Evolutionary conservation across 202 grass and related monocot genomes (phyloP), one percentile per base, ranked within the genome.

Genomic region (Cymbopogon flexuosus): DNA sequence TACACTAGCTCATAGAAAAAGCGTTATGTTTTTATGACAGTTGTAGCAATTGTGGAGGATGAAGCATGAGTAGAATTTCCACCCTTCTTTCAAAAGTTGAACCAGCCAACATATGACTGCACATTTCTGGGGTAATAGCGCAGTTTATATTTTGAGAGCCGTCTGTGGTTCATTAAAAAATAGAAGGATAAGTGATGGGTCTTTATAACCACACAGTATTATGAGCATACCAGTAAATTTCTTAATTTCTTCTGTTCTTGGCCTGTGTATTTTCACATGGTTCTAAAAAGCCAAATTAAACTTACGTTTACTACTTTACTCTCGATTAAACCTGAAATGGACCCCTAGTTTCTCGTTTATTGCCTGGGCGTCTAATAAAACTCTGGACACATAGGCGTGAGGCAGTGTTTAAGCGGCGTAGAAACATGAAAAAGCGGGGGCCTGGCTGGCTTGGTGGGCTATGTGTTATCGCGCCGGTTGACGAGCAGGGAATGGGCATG

Each of bases 11-110:
- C 33, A 74, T 54, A 42, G 21, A 63, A 49, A 47, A 49, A 31
- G 46, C 15, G 14, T 11, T 54, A 60, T 72, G 13, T 22, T 88
- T 46, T 13, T 29, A 13, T 57, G 15, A 73, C 16, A 58, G 27
- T 36, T 58, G 43, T 64, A 78, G 3, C 36, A 30, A 39, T 29
- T 80, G 10, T 84, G 11, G 35, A 76, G 70, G 24, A 40, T 79
- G n/a, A 80, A 80, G 8, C 23, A 84, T 63, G 8, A 43, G 36
- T 87, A 43, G 5, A 29, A 74, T 68, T 9, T 52, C 10, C 3
- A 30, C 21, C 19, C 10, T 71, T 18, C 10, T 10, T 46, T 77
- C 39, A 13, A 5, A 30, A 63, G 7, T 36, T 65, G 16, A 27
- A 56, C 27, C 27, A 27, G 27, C 27, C 27, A 27, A 27, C 27